Evolutionary conservation across 169 alveolate species (phyloP), one percentile per base, ranked within the genome.

Genomic region (Miamiensis avidus): DNA sequence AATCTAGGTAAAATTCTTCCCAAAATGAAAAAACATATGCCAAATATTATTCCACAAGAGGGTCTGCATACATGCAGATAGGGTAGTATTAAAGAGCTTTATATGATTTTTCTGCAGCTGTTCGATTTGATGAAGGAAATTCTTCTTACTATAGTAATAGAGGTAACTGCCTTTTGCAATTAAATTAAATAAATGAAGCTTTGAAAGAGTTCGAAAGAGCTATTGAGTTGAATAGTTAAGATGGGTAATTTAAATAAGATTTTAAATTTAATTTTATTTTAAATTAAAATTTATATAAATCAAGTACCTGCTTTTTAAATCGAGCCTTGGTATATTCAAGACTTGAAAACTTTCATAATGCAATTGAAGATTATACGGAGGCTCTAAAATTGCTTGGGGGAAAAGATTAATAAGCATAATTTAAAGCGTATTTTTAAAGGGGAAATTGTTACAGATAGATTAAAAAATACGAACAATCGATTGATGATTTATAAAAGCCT

Each of bases 91-190:
- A 89, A 31, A 88, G 94, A 74, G 96, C 97, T 31, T 82, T 89
- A n/a, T 90, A 79, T 78, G 96, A 93, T 73, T 95, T 92, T 84
- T 89, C 95, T 26, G 89, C 91, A 74, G 97, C 98, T 16, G 82
- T 92, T 6, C 84, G 92, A 64, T 88, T 93, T 27, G 97, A 93
- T 72, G 81, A 86, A 74, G 82, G 75, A 28, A 76, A 82, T 78
- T 91, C 95, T 30, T 91, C 83, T 74, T 92, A 94, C 78, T 92
- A 90, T 32, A 87, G 90, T 82, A 33, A 64, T 31, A 84, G 95
- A 34, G 98, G 98, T 29, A 88, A 90, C 72, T 94, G 97, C 34
- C 81, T 86, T 34, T 82, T 91, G 64, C 49, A 90, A 31, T 65
- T 92, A 32, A 91, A 92, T 31, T 75, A 94, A 74, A 74, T 87